Evolutionary conservation across 495 filamentous ascomycete genomes (phyloP), one percentile per base, ranked within the genome.

Genomic region (Hypoxylon fragiforme): DNA sequence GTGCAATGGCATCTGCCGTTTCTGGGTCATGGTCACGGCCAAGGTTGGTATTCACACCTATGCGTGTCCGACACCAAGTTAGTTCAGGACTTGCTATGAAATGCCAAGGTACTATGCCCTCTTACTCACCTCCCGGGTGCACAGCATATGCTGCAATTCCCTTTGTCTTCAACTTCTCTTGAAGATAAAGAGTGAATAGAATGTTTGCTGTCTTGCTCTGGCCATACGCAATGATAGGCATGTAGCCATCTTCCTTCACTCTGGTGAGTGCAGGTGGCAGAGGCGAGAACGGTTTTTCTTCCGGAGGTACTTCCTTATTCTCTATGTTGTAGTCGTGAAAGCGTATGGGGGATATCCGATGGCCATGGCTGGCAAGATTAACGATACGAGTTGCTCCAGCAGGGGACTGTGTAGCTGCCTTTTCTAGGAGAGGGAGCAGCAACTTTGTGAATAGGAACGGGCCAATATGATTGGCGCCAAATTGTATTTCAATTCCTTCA

Each of bases 171-270:
- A 79, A 46, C 14, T 71, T 67, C 11, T 69, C 47, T 21, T 78
- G 74, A 21, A 84, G 60, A 2, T 73, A 74, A 7, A 76, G 31
- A 6, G 80, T 78, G 41, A 84, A 82, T 32, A 85, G 50, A n/a
- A 85, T 72, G 49, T 84, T 86, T 19, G 81, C 83, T 24, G 81
- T 77, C 66, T 85, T 86, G 44, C 78, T 80, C 46, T 81, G 74
- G 9, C 72, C 78, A 35, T 85, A 85, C 7, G 79, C 77, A 32
- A 77, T 54, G 46, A 73, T 79, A 16, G 73, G 69, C 40, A 80
- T 74, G 62, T 84, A 87, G 2, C 80, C 81, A 14, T 78, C 71
- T 37, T 75, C 54, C 6, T 66, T 63, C 21, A 53, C 57, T 37
- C 55, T 70, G 1, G 42, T 61, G 35, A 78, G 73, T 0, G 68